Base-by-base conservation (phyloP, 2,329 filamentous ascomycete species). In the Colletotrichum orbiculare region DNA sequence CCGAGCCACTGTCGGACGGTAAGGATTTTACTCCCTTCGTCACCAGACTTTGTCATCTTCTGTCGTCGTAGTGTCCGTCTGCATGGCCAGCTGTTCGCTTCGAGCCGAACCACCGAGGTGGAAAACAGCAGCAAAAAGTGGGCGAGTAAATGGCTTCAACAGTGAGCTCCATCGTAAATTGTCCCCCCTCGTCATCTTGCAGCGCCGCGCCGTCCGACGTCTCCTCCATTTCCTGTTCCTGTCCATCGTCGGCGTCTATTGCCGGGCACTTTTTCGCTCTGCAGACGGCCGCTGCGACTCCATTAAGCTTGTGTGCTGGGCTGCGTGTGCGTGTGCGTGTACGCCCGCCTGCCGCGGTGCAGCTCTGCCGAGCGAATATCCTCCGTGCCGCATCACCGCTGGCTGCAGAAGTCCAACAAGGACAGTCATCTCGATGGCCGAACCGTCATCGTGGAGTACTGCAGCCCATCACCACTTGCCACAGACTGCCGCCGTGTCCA, bases 161-260 rank as follows among this genome's bases (percentile, higher is more conserved):
- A 38, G 42, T 43, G 45, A 47, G 17, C 39, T 39, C 10, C 10
- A 8, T 35, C 38, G 13, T 8, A 8, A 52, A 13, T 7, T 33
- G 12, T 25, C 25, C 15, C 3, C 54, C 17, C 25, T 58, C 55
- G 55, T 58, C 55, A 50, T 43, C 39, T 11, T 42, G 55, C 55
- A 50, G 33, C 42, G 35, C 34, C 53, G 53, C n/a, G 43, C 42
- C 13, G 11, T 7, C 42, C 10, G 42, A 25, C 25, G 25, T 25
- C 25, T 25, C 25, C 25, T 25, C 25, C 25, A 25, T 5, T 6
- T 47, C 53, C 42, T 47, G 43, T 47, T 49, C 38, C 43, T 43
- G 37, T 10, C 46, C 38, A 13, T n/a, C 9, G 17, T 17, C 43
- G 7, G 15, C 43, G 10, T 10, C 6, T 25, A n/a, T 9, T 46